Conservation (phyloP, 2,329 filamentous ascomycete species). For the Penicillium hesseltinei region DNA sequence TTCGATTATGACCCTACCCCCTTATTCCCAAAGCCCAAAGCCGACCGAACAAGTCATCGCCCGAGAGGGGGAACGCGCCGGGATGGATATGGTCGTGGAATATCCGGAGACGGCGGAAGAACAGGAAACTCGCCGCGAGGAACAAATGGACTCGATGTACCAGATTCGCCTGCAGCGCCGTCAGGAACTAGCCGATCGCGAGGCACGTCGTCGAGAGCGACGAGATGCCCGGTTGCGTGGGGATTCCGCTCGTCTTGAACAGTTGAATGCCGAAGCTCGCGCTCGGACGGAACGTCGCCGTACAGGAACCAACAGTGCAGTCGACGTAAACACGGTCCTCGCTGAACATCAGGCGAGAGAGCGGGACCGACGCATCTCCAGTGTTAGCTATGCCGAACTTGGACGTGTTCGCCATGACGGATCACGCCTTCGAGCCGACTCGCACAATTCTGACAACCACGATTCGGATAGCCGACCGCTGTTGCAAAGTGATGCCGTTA, state of each 20-base stretch:
- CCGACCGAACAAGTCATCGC: slow-evolving; percentile 80
- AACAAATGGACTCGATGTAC: slow-evolving; percentile 90
- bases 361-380: slow-evolving; percentile 47
- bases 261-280: slow-evolving; percentile 58
- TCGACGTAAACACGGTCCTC: slow-evolving; percentile 38
- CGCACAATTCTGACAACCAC: slow-evolving; percentile 41
- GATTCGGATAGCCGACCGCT: slow-evolving; percentile 50
- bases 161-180: slow-evolving; percentile 80
- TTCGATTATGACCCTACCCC: slow-evolving; percentile 90
- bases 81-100: slow-evolving; percentile 87
- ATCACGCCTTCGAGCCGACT: slow-evolving; percentile 47
- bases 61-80: slow-evolving; percentile 84
- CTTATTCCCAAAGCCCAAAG: slow-evolving; percentile 71
- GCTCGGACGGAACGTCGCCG: slow-evolving; percentile 31
- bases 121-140: slow-evolving; percentile 73
- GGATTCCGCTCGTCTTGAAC: slow-evolving; percentile 67
- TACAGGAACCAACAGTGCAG: slow-evolving; percentile 36
- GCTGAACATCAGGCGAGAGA: slow-evolving; percentile 46
- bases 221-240: slow-evolving; percentile 70
- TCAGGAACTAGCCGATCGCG: slow-evolving; percentile 71
- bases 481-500: slow-evolving; percentile 37
- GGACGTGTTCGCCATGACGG: slow-evolving; percentile 52
- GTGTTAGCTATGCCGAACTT: slow-evolving; percentile 48
- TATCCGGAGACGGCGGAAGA: slow-evolving; percentile 77
- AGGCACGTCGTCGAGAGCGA: slow-evolving; percentile 68